Conservation (phyloP, 768 basidiomycete species). For the Cystofilobasidium capitatum region DNA sequence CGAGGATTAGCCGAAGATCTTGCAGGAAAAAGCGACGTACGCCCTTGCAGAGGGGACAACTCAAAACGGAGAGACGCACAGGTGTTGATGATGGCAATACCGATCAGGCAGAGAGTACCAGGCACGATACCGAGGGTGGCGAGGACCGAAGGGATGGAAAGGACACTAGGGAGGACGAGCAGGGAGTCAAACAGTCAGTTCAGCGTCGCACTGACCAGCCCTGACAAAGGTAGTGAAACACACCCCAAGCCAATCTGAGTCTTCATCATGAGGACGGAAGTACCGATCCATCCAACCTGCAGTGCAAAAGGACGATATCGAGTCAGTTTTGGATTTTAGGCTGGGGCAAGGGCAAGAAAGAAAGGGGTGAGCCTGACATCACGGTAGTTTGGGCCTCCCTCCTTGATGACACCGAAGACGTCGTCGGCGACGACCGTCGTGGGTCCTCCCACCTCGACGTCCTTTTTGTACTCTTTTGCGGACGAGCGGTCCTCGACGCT, state of each 20-base stretch:
- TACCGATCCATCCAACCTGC: not conserved
- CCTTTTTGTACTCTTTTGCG: no score
- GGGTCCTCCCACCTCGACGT: no score
- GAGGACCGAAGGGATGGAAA: not conserved
- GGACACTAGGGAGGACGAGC: not conserved
- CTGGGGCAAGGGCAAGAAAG: not conserved
- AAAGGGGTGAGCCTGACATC: not conserved
- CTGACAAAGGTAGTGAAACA: no score
- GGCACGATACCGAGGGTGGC: not conserved
- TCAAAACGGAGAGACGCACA: not conserved
- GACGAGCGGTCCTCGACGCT: no score
- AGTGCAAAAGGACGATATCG: not conserved
- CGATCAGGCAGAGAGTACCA: not conserved
- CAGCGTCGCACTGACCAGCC: no score
- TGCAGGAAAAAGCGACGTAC: not conserved
- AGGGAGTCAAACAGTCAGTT: no score
- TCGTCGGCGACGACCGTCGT: no score
- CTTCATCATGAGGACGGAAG: constrained; percentile 1
- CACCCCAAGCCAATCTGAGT: not conserved
- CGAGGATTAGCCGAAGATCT: not conserved
- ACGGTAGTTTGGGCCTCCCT: not conserved
- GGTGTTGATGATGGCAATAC: not conserved
- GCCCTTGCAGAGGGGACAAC: not conserved
- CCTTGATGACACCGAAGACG: not conserved
- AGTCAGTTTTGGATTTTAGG: not conserved